Evolutionary conservation across 805 yeast species (phyloP).

Genomic region (Priceomyces fermenticarens): DNA sequence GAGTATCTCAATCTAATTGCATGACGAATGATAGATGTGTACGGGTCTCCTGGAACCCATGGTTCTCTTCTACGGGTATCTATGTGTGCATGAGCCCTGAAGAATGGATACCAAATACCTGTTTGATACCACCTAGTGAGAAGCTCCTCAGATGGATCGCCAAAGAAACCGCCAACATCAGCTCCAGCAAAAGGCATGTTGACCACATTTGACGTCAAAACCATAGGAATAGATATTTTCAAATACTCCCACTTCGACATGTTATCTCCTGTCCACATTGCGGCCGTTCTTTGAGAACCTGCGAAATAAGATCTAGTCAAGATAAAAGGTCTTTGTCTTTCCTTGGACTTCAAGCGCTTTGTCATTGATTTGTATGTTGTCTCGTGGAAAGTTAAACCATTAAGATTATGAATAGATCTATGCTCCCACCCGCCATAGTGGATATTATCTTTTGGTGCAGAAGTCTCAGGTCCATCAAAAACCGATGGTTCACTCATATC

Average conservation of each 20-base stretch:
- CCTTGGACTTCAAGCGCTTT: slow-evolving; percentile 42
- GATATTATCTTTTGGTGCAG: slow-evolving; percentile 76
- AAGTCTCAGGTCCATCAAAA: slow-evolving; percentile 91
- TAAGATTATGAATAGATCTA: slow-evolving; percentile 84
- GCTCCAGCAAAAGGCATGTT: slow-evolving; percentile 95
- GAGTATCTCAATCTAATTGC: slow-evolving; percentile 72
- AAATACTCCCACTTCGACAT: slow-evolving; percentile 90
- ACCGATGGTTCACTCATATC: slow-evolving; percentile 98
- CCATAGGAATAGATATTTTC: slow-evolving; percentile 79
- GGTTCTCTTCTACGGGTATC: slow-evolving; percentile 94
- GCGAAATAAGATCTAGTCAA: slow-evolving; percentile 84
- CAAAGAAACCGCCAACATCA: slow-evolving; percentile 96
- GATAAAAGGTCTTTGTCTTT: slow-evolving; percentile 73
- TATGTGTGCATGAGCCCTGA: slow-evolving; percentile 95
- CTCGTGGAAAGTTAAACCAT: slow-evolving; percentile 77
- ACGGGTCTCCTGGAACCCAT: slow-evolving; percentile 77
- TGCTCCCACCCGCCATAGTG: slow-evolving; percentile 86
- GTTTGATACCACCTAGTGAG: slow-evolving; percentile 93
- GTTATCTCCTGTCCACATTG: slow-evolving; percentile 98
- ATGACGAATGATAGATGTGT: slow-evolving; percentile 60
- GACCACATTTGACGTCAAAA: slow-evolving; percentile 72
- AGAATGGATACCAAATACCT: slow-evolving; percentile 95
- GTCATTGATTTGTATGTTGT: slow-evolving; percentile 69
- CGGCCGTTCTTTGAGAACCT: slow-evolving; percentile 88
- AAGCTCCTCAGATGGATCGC: slow-evolving; percentile 79